phyloP scores from a whole-genome alignment of 2,329 filamentous ascomycete species.

The Penicillium janthinellum region DNA sequence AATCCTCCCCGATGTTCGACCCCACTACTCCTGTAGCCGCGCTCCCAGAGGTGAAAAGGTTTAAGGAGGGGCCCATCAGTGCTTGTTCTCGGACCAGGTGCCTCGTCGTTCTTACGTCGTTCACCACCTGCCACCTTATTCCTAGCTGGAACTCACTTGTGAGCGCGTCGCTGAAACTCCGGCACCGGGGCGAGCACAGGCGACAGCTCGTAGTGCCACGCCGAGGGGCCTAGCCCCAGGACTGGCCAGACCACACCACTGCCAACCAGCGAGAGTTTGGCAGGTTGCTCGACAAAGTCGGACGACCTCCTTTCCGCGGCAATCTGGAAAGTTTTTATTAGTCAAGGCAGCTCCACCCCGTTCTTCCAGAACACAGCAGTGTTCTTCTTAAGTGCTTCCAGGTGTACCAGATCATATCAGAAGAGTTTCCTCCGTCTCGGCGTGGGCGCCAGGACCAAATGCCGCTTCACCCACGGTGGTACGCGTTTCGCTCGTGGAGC shows the following conservation, averaged over 20 bases:
- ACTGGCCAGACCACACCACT: slow-evolving; percentile 8
- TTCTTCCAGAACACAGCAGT: not conserved
- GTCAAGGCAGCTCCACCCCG: slow-evolving; percentile 11
- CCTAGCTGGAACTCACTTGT: not conserved
- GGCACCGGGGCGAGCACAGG: not conserved
- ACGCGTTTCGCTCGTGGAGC: not conserved
- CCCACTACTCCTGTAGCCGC: not conserved
- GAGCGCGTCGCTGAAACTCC: not conserved
- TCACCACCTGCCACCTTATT: not conserved
- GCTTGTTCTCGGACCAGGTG: not conserved
- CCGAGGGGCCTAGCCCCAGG: not conserved
- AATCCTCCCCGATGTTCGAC: not conserved
- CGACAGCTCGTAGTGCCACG: not conserved
- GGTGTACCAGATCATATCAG: not conserved
- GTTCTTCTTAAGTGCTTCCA: not conserved
- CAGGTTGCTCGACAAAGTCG: not conserved
- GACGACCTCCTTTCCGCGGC: slow-evolving; percentile 4
- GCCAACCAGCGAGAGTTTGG: no score
- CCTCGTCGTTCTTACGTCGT: not conserved
- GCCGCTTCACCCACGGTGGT: slow-evolving; percentile 2
- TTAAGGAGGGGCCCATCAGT: not conserved
- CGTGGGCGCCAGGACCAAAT: not conserved
- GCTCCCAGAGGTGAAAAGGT: not conserved
- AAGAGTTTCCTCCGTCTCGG: not conserved
- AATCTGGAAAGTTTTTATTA: slow-evolving; percentile 11